Percentiles rank a stretch among this genome's conserved stretches.
phyloP scores from a whole-genome alignment of 306 rosid species.

The Vicia sativa region DNA sequence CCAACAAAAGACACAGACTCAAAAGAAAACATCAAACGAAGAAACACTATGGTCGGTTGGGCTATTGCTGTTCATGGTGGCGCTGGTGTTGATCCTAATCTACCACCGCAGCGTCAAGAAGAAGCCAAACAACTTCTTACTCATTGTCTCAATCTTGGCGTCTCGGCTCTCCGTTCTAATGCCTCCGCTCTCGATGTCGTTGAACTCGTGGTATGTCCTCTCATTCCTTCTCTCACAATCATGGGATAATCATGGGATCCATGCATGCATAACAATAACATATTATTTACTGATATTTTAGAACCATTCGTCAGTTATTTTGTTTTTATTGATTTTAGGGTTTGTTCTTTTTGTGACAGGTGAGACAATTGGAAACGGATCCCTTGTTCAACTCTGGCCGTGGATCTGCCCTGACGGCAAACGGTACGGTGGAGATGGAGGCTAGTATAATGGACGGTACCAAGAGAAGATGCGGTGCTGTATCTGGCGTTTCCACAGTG shows the following conservation, averaged over 20 bases:
- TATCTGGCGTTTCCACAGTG: conserved; percentile 78
- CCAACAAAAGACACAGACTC: not conserved
- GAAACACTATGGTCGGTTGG: conserved; percentile 66
- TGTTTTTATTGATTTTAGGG: no score
- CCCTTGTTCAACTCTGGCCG: conserved; percentile 93
- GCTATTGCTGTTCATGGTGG: conserved; percentile 98
- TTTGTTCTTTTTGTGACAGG: conserved; percentile 43
- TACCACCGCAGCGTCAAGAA: conserved; percentile 78
- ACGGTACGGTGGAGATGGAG: conserved; percentile 94
- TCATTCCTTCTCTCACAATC: not conserved
- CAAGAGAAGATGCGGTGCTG: conserved; percentile 88
- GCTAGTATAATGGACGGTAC: conserved; percentile 96
- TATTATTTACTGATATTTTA: no score
- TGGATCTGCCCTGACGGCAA: conserved; percentile 82
- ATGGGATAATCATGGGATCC: no score
- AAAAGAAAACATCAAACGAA: not conserved
- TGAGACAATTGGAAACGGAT: conserved; percentile 75
- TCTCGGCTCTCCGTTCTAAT: conserved; percentile 72
- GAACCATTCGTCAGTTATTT: no score
- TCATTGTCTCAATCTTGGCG: conserved; percentile 83
- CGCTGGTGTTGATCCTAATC: conserved; percentile 96
- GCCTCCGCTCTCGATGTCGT: conserved; percentile 85
- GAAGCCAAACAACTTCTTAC: conserved; percentile 82
- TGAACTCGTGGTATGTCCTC: conserved; percentile 76
- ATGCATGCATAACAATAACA: not conserved